Conservation (phyloP, 768 basidiomycete species). For the Crassisporium funariophilum region DNA sequence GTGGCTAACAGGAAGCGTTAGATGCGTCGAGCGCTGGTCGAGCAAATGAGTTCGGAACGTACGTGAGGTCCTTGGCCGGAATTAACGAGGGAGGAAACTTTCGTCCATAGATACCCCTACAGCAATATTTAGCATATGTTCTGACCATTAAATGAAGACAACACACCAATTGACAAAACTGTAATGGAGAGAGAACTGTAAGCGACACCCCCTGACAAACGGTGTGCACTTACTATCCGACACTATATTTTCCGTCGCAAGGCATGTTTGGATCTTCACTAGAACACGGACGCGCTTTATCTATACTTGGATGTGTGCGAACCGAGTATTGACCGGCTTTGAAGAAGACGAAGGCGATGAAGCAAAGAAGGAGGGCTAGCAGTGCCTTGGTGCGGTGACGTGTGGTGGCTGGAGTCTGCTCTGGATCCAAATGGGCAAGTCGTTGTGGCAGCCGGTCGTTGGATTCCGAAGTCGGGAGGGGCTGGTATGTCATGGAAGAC, state of each 20-base stretch:
- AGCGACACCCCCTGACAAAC: slow-evolving; percentile 2
- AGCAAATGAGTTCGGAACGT: slow-evolving; percentile 27
- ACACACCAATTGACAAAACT: slow-evolving; percentile 80
- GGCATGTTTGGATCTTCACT: slow-evolving; percentile 33
- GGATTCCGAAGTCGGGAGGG: slow-evolving; percentile 11
- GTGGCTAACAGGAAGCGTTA: slow-evolving; percentile 50
- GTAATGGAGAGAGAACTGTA: slow-evolving; percentile 10
- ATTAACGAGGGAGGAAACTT: slow-evolving; percentile 88
- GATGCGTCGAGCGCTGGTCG: slow-evolving; percentile 8
- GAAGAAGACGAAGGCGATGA: slow-evolving; percentile 43
- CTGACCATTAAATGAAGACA: background rate
- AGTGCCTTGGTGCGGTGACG: slow-evolving; percentile 29
- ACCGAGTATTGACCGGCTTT: slow-evolving; percentile 45
- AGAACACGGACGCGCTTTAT: slow-evolving; percentile 14
- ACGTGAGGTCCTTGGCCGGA: slow-evolving; percentile 86
- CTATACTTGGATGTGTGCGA: slow-evolving; percentile 7
- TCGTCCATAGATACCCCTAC: slow-evolving; percentile 92
- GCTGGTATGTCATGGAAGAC: slow-evolving; percentile 17
- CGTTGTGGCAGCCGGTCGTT: slow-evolving; percentile 17
- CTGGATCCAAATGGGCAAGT: too few relatives aligned
- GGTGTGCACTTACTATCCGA: slow-evolving; percentile 69
- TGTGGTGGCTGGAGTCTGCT: slow-evolving; percentile 25
- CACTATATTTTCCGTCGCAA: slow-evolving; percentile 63
- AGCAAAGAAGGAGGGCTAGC: slow-evolving; percentile 34
- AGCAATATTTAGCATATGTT: slow-evolving; percentile 1